These are phyloP conservation scores for Annulohypoxylon stygium DNA, from an alignment of 495 filamentous ascomycete species.

Conservation along the genomic window DNA sequence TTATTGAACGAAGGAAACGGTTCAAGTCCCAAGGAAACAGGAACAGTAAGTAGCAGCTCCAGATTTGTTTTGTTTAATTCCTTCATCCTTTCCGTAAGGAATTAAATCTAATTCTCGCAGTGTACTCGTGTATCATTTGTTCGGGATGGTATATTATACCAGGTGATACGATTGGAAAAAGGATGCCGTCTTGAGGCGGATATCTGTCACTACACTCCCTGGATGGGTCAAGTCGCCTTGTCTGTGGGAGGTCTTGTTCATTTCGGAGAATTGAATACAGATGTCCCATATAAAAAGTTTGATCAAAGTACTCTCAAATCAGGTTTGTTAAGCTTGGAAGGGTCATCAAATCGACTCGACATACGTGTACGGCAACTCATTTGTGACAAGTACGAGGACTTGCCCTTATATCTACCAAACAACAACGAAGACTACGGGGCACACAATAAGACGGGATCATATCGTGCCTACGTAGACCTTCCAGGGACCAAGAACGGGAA, in stretches of 20 bases:
- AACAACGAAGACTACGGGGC: neutral
- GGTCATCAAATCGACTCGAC: slow-evolving; percentile 3
- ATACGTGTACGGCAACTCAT: slow-evolving; percentile 13
- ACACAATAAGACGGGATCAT: neutral
- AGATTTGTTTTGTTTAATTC: neutral
- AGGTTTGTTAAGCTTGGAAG: neutral
- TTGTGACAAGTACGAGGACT: neutral
- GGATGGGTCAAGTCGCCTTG: slow-evolving; percentile 19
- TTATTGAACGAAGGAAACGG: slow-evolving; percentile 19
- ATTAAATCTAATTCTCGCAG: neutral
- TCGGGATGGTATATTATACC: slow-evolving; percentile 31
- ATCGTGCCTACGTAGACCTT: neutral
- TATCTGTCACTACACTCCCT: neutral
- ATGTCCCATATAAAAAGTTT: neutral
- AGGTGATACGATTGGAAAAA: slow-evolving; percentile 32
- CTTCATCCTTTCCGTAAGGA: neutral
- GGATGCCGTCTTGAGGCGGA: slow-evolving; percentile 18
- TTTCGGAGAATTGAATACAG: slow-evolving; percentile 16
- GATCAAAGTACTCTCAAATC: neutral
- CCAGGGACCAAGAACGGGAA: neutral
- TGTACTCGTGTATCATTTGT: slow-evolving; percentile 33
- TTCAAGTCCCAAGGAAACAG: slow-evolving; percentile 14
- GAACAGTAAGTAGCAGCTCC: slow-evolving; percentile 17
- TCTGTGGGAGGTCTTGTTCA: slow-evolving; percentile 19
- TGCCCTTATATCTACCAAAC: neutral